Evolutionary conservation across 768 basidiomycete genomes (phyloP).

Genomic region (Astraeus odoratus): DNA sequence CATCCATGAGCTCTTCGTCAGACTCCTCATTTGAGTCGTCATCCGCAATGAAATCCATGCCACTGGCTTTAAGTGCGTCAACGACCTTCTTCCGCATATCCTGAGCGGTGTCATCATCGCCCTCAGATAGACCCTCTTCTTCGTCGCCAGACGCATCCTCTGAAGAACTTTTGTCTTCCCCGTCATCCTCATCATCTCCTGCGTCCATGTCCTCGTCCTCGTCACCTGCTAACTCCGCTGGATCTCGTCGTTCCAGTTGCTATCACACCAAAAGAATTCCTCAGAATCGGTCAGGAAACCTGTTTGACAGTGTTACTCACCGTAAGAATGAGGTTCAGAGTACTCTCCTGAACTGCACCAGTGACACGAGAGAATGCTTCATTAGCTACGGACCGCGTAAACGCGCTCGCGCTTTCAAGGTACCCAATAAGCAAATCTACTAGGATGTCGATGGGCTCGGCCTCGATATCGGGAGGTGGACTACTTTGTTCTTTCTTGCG

Average conservation of each 20-base stretch:
- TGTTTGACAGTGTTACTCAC: slow-evolving; percentile 43
- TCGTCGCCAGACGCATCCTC: slow-evolving; percentile 26
- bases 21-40: slow-evolving; percentile 48
- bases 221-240: slow-evolving; percentile 41
- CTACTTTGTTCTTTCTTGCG: slow-evolving; percentile 18
- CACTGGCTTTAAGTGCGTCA: slow-evolving; percentile 54
- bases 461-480: slow-evolving; percentile 23
- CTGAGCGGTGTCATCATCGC: slow-evolving; percentile 37
- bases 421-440: slow-evolving; percentile 89
- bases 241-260: slow-evolving; percentile 79
- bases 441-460: slow-evolving; percentile 73
- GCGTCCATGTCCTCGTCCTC: slow-evolving; percentile 39
- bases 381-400: slow-evolving; percentile 72
- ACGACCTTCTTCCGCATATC: slow-evolving; percentile 65
- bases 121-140: slow-evolving; percentile 31
- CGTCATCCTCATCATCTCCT: slow-evolving; percentile 32
- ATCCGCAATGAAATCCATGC: slow-evolving; percentile 43
- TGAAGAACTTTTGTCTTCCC: slow-evolving; percentile 26
- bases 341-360: slow-evolving; percentile 55
- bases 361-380: slow-evolving; percentile 74
- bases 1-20: slow-evolving; percentile 76
- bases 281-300: not conserved
- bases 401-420: slow-evolving; percentile 76
- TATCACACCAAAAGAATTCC: slow-evolving; percentile 23
- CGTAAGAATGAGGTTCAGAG: slow-evolving; percentile 73